Base-by-base conservation (phyloP, 2,329 filamentous ascomycete species). In the Rhinocladiella similis region DNA sequence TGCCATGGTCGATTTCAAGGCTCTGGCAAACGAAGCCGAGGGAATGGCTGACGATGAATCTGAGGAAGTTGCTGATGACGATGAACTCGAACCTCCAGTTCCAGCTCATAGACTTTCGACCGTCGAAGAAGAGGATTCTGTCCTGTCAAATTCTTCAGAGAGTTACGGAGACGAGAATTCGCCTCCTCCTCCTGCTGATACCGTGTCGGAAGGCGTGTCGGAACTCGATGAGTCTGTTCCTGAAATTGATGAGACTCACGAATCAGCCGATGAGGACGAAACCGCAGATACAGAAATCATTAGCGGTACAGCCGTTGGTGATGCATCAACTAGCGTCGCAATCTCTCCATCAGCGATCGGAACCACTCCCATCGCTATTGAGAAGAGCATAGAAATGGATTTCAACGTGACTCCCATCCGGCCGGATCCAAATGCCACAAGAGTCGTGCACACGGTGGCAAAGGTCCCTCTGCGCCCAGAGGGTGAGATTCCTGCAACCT, bases 381-480 rank as follows among this genome's bases (percentile, higher is more conserved):
- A 27, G 12, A 49, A 19, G 12, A 49, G 33, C 18, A 19, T 49
- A 27, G 49, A 50, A n/a, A 62, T 62, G 42, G 59, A 62, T 45
- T 62, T 62, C 48, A 59, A 49, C n/a, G 54, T 62, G 6, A 89
- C 86, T 1, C 86, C 86, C 0, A 73, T 79, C 48, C 80, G 83
- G 45, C 58, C 63, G 6, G 66, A 67, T 14, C 72, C 74, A 0
- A 66, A 77, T n/a, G 73, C 71, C n/a, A 77, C 78, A 53, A 76
- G 77, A 42, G 75, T 80, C n/a, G 83, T 87, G 60, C 83, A 89
- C 69, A 92, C 89, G 0, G 62, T 66, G 14, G 89, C 87, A 22
- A 92, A 91, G 72, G 84, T 92, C 3, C 88, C 89, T 1, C 73
- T 92, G 39, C 90, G 90, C 70, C 77, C 84, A 3, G 85, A 85